Percentiles rank a stretch among this genome's conserved stretches.
Conservation (phyloP, 345 rosid genomes). For the Camelina hispida region DNA sequence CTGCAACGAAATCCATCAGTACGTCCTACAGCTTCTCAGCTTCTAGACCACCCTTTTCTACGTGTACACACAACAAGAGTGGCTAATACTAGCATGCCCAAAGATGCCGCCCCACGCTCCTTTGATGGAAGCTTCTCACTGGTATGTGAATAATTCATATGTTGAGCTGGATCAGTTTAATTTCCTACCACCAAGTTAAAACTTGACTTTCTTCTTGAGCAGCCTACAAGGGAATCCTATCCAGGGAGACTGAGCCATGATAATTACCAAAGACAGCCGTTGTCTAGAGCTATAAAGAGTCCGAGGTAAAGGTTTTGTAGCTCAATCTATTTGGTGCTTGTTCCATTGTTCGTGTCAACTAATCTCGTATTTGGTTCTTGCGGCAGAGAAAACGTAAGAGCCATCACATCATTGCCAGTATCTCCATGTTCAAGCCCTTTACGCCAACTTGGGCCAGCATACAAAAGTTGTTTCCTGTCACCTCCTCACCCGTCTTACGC, state of each 20-base stretch:
- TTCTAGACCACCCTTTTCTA: slow-evolving; percentile 83
- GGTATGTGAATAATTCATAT: slow-evolving; percentile 46
- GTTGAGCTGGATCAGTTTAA: slow-evolving; percentile 20
- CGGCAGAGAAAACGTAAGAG: slow-evolving; percentile 73
- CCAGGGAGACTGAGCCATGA: slow-evolving; percentile 62
- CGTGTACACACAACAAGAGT: slow-evolving; percentile 63
- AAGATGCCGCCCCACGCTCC: slow-evolving; percentile 59
- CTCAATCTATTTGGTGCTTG: slow-evolving; percentile 26
- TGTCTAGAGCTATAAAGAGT: slow-evolving; percentile 53
- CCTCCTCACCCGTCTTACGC: slow-evolving; percentile 78
- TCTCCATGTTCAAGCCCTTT: slow-evolving; percentile 95
- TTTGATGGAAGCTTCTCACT: slow-evolving; percentile 76
- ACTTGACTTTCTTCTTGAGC: slow-evolving; percentile 42
- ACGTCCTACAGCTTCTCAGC: slow-evolving; percentile 80
- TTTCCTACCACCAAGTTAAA: slow-evolving; percentile 7
- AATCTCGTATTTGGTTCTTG: slow-evolving; percentile 19
- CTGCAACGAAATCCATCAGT: slow-evolving; percentile 83
- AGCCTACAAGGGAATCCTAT: slow-evolving; percentile 74
- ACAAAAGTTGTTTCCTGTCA: slow-evolving; percentile 71
- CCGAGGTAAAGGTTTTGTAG: slow-evolving; percentile 55
- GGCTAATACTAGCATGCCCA: slow-evolving; percentile 53
- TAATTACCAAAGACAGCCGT: slow-evolving; percentile 56
- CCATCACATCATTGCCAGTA: slow-evolving; percentile 79
- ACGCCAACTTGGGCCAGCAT: slow-evolving; percentile 64
- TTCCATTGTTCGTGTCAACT: slow-evolving; percentile 24